Percentiles rank a stretch among this genome's conserved stretches.
These are phyloP conservation scores for Rhytidhysteron rufulum DNA, from an alignment of 2,329 filamentous ascomycete species.

Conservation along the genomic window DNA sequence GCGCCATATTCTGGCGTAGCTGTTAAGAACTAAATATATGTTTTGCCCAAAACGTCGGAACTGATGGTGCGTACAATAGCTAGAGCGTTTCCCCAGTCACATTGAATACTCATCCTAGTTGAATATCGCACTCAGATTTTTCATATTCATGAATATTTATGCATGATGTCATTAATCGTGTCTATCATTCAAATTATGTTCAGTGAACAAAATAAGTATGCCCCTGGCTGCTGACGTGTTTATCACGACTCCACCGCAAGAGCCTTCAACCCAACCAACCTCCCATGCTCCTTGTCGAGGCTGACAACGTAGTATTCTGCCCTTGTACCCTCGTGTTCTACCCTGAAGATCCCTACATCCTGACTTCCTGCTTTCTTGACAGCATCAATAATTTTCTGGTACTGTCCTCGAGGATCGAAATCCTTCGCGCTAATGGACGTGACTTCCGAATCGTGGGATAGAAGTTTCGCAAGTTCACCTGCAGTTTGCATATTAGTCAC, in stretches of 20 bases:
- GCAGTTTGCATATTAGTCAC: constrained; percentile 2
- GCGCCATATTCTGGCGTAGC: no score
- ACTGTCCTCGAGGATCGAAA: constrained; percentile 71
- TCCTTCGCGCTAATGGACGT: constrained; percentile 63
- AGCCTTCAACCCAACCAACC: constrained; percentile 74
- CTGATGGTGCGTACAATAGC: no score
- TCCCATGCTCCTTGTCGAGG: constrained; percentile 54
- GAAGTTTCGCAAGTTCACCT: constrained; percentile 69
- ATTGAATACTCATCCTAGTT: no score
- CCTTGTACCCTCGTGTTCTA: constrained; percentile 60
- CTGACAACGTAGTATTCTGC: constrained; percentile 78
- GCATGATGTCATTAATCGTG: no score
- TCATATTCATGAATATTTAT: no score
- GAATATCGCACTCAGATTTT: no score
- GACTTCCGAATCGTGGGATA: constrained; percentile 58
- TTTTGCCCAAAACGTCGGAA: no score
- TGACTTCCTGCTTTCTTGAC: constrained; percentile 63
- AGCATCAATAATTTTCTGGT: constrained; percentile 64
- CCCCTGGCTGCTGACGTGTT: neutral
- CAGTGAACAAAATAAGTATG: neutral
- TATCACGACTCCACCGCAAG: constrained; percentile 63
- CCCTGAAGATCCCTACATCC: constrained; percentile 71
- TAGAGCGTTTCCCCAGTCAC: no score
- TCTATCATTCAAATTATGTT: no score
- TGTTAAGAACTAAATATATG: no score